phyloP scores from a whole-genome alignment of 2,329 filamentous ascomycete genomes.

The Plectosphaerella sp. region DNA sequence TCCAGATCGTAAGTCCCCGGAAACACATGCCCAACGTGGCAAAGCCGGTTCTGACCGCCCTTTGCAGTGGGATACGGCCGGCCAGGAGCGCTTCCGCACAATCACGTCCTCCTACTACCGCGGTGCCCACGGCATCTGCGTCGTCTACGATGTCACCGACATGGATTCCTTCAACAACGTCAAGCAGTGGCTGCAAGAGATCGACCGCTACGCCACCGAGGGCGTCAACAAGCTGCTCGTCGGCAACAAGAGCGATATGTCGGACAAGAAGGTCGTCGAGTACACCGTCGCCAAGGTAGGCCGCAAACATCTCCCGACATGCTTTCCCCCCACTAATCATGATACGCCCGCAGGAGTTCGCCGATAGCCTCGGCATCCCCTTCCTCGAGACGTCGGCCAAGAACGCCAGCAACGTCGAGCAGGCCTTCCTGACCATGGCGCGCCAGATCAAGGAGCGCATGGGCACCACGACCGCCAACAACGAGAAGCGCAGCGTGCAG shows the following conservation, averaged over 20 bases:
- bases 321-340: not conserved
- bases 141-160: constrained; percentile 99
- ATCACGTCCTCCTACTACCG: constrained; percentile 99
- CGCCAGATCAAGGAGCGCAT: constrained; percentile 99
- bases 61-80: constrained; percentile 92
- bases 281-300: constrained; percentile 98
- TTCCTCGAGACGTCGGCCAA: constrained; percentile 99
- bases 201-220: constrained; percentile 97
- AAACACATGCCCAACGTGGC: not conserved
- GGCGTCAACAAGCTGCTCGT: constrained; percentile 99
- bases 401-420: constrained; percentile 99
- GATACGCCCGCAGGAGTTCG: constrained; percentile 72
- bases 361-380: constrained; percentile 95
- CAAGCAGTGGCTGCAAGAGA: constrained; percentile 99
- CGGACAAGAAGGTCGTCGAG: constrained; percentile 99
- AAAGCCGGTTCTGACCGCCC: constrained; percentile 21
- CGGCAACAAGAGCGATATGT: constrained; percentile 99
- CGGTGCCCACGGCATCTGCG: constrained; percentile 97
- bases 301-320: constrained; percentile 1
- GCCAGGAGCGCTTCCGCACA: constrained; percentile 98
- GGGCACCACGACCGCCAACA: constrained; percentile 91
- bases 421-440: constrained; percentile 99
- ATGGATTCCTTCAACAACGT: constrained; percentile 99
- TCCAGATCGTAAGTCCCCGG: constrained; percentile 79
- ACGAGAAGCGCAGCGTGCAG: constrained; percentile 97